These are phyloP conservation scores for Cyberlindnera mississippiensis DNA, from an alignment of 805 yeast genomes.

Conservation along the genomic window DNA sequence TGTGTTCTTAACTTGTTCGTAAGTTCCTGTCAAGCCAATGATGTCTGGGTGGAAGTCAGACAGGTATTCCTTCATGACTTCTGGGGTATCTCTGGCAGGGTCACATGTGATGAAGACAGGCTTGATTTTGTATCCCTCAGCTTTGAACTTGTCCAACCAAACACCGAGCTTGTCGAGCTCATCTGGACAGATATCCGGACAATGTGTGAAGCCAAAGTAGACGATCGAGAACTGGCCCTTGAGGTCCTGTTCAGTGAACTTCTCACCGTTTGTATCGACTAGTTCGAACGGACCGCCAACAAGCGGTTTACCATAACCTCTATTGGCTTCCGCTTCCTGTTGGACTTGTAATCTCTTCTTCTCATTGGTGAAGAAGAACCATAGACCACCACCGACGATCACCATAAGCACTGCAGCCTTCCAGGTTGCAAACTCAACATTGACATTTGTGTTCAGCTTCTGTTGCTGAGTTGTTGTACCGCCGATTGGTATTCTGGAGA, in stretches of 20 bases:
- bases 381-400: slow-evolving; percentile 65
- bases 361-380: slow-evolving; percentile 69
- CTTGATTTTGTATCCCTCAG: slow-evolving; percentile 57
- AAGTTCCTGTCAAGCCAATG: slow-evolving; percentile 87
- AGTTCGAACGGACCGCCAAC: slow-evolving; percentile 88
- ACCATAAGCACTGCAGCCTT: slow-evolving; percentile 69
- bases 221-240: slow-evolving; percentile 75
- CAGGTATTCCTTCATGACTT: slow-evolving; percentile 75
- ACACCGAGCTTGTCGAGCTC: slow-evolving; percentile 88
- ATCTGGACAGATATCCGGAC: slow-evolving; percentile 99
- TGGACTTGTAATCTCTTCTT: slow-evolving; percentile 71
- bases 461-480: slow-evolving; percentile 36
- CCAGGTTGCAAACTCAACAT: slow-evolving; percentile 80
- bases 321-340: slow-evolving; percentile 76
- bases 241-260: slow-evolving; percentile 74
- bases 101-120: slow-evolving; percentile 95
- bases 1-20: slow-evolving; percentile 74
- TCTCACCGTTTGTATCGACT: slow-evolving; percentile 63
- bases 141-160: slow-evolving; percentile 56
- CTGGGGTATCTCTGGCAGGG: slow-evolving; percentile 92
- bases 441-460: slow-evolving; percentile 35
- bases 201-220: slow-evolving; percentile 96
- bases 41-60: slow-evolving; percentile 87
- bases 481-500: slow-evolving; percentile 80
- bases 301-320: slow-evolving; percentile 87